Evolutionary conservation across 495 filamentous ascomycete species (phyloP), one percentile per base, ranked within the genome.

Genomic region (Apodospora peruviana): DNA sequence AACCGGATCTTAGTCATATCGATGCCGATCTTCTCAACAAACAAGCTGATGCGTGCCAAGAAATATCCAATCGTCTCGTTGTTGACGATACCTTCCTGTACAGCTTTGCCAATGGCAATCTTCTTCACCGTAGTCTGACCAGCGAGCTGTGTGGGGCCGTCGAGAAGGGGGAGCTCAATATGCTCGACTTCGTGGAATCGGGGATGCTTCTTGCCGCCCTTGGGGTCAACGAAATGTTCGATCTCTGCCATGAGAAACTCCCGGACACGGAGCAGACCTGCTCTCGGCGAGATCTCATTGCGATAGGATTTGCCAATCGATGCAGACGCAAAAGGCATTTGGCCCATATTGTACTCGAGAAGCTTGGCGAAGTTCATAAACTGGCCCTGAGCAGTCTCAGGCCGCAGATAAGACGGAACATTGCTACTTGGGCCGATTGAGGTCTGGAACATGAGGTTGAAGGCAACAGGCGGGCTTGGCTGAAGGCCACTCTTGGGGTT

Each of bases 1-100:
- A 91, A 91, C 21, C 87, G 85, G 29, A 91, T 72, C 71, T 90
- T 90, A 41, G 60, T 71, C 55, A 69, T 66, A 59, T 91, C 85
- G 10, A 85, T 69, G 53, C 87, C 87, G 36, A 91, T 68, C 62
- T 78, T 82, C 45, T 77, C 53, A 32, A 91, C 70, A 77, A 90
- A 91, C 18, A 79, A 71, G 48, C 85, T 82, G 50, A 90, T 90
- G 39, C 87, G 79, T 39, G 81, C 87, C 27, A 91, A 73, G 73
- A 91, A 91, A 71, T 91, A 91, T 40, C 87, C 87, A n/a, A 91
- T 75, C 1, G 86, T 90, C 71, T 91, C 87, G 66, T 89, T 91
- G 62, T 91, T 85, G 9, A 91, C 84, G 16, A 87, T 58, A 8
- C 78, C 74, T 18, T 70, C 72, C 62, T 79, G 71, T 22, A 91